Conservation (phyloP, 495 filamentous ascomycete genomes). For the Penicillium robsamsonii region DNA sequence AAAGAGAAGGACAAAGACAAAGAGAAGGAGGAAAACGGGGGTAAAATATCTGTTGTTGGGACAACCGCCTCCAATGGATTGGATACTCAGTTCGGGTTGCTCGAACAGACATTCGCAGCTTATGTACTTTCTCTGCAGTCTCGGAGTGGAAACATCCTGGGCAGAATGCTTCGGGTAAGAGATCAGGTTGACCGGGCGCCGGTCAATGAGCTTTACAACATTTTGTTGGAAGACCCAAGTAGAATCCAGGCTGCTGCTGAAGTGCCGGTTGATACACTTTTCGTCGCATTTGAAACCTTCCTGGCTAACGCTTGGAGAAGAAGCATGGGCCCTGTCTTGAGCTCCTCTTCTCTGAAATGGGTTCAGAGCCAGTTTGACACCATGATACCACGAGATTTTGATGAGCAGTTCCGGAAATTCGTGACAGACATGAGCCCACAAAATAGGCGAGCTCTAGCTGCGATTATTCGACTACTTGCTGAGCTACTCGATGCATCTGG, state of each 20-base stretch:
- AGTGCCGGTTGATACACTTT: conserved; percentile 81
- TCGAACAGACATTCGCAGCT: conserved; percentile 84
- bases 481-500: conserved; percentile 92
- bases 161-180: conserved; percentile 67
- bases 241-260: conserved; percentile 72
- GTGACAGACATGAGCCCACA: conserved; percentile 83
- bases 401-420: conserved; percentile 74
- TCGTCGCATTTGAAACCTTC: conserved; percentile 93
- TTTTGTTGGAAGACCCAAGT: conserved; percentile 74
- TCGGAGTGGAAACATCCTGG: conserved; percentile 82
- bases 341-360: conserved; percentile 57
- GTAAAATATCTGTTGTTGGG: conserved; percentile 39
- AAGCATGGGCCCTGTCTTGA: conserved; percentile 80
- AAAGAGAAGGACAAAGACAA: conserved; percentile 26
- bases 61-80: conserved; percentile 18
- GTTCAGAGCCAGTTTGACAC: conserved; percentile 75
- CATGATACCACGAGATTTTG: conserved; percentile 73
- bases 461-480: conserved; percentile 78
- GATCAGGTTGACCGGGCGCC: conserved; percentile 69
- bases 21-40: conserved; percentile 26
- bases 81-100: conserved; percentile 56
- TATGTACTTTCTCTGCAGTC: conserved; percentile 79
- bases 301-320: conserved; percentile 84
- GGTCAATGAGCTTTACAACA: conserved; percentile 91
- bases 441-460: conserved; percentile 83